phyloP scores from a whole-genome alignment of 2,329 filamentous ascomycete genomes.

The Ophiocordyceps camponoti-rufipedis region DNA sequence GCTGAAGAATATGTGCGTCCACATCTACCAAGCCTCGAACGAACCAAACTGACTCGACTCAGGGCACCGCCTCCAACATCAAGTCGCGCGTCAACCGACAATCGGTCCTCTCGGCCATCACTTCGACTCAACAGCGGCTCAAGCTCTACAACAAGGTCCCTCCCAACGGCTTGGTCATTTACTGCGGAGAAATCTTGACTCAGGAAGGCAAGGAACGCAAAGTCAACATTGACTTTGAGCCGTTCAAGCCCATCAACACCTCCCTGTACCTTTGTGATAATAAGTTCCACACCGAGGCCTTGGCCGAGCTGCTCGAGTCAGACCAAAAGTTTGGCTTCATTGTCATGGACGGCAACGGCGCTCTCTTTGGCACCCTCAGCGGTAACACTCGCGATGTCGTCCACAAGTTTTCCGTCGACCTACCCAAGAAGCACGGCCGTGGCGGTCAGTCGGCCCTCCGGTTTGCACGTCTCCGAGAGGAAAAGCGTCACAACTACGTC shows the following conservation, averaged over 20 bases:
- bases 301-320: slow-evolving; percentile 92
- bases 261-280: slow-evolving; percentile 99
- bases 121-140: slow-evolving; percentile 94
- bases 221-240: slow-evolving; percentile 99
- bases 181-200: slow-evolving; percentile 99
- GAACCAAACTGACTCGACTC: slow-evolving; percentile 5
- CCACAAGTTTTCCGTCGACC: slow-evolving; percentile 96
- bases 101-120: slow-evolving; percentile 94
- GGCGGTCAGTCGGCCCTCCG: slow-evolving; percentile 98
- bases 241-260: slow-evolving; percentile 99
- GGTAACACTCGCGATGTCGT: slow-evolving; percentile 94
- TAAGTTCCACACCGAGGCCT: slow-evolving; percentile 96
- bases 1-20: slow-evolving; percentile 90
- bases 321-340: slow-evolving; percentile 99
- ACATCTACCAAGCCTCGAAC: neutral
- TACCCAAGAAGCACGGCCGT: slow-evolving; percentile 99
- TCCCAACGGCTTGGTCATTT: slow-evolving; percentile 91
- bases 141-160: slow-evolving; percentile 99
- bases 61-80: slow-evolving; percentile 96
- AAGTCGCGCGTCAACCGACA: slow-evolving; percentile 98
- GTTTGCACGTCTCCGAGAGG: slow-evolving; percentile 98
- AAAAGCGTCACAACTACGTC: slow-evolving; percentile 99
- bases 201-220: slow-evolving; percentile 97
- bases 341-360: slow-evolving; percentile 98
- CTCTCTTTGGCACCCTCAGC: slow-evolving; percentile 88